Evolutionary conservation across 441 rosid species (phyloP).

Genomic region (Syzygium malaccense): DNA sequence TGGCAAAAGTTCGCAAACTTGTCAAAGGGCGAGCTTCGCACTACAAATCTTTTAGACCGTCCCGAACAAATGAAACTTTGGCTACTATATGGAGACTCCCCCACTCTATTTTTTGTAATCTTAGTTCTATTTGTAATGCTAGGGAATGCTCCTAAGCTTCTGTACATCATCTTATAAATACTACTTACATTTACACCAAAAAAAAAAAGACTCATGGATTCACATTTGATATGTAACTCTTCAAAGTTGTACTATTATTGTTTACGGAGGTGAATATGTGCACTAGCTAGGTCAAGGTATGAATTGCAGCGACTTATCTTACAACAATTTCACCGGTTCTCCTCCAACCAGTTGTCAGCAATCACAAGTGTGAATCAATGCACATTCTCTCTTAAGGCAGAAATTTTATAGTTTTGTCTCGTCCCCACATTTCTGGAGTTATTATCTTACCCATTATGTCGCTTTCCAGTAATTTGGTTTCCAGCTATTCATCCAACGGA

Average conservation of each 20-base stretch:
- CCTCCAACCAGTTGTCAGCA: neutral
- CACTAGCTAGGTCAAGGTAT: neutral
- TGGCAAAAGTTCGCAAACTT: no score
- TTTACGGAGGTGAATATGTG: neutral
- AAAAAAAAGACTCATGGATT: no score
- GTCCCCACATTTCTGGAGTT: neutral
- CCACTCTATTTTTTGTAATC: no score
- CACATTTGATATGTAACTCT: neutral
- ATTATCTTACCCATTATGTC: neutral
- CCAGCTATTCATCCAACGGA: constrained; percentile 33
- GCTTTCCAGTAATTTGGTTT: constrained; percentile 55
- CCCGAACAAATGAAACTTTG: no score
- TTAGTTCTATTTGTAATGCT: no score
- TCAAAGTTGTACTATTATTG: neutral
- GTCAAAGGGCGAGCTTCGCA: no score
- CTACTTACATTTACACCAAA: no score
- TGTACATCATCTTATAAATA: no score
- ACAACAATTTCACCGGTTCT: neutral
- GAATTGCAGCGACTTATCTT: neutral
- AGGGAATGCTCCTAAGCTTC: no score
- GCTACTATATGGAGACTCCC: no score
- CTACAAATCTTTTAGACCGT: no score
- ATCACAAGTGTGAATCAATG: constrained; percentile 27
- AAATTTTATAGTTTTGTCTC: neutral
- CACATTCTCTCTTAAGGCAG: neutral